Conservation (phyloP, 805 yeast genomes). For the Torulaspora quercuum region DNA sequence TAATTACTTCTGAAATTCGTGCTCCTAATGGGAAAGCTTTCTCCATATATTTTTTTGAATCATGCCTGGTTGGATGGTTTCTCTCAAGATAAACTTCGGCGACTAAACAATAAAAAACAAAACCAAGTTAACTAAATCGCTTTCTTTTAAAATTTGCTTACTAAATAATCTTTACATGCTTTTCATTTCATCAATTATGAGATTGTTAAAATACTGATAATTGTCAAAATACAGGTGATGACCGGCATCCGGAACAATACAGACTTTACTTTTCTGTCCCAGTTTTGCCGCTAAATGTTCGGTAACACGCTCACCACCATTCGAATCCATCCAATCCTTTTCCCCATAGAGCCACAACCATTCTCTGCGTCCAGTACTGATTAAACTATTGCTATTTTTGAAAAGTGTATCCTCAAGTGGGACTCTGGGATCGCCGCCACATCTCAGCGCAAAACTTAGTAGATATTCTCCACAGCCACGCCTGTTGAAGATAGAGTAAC, state of each 20-base stretch:
- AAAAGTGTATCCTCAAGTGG: conserved; percentile 50
- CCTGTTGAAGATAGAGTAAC: conserved; percentile 80
- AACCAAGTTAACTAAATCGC: neutral
- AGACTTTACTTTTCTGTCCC: conserved; percentile 35
- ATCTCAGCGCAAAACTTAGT: conserved; percentile 75
- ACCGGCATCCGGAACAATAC: conserved; percentile 55
- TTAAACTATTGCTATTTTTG: conserved; percentile 11
- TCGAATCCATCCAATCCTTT: conserved; percentile 61
- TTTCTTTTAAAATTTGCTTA: neutral
- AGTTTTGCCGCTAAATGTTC: conserved; percentile 24
- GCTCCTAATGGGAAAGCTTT: no score
- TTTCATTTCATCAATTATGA: conserved; percentile 52
- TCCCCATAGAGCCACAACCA: conserved; percentile 85
- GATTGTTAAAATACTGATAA: conserved; percentile 47
- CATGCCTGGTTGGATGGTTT: no score
- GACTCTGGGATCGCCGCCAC: conserved; percentile 85
- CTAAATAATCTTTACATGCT: conserved; percentile 11
- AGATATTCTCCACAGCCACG: conserved; percentile 93
- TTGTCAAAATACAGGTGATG: conserved; percentile 81
- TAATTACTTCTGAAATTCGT: no score
- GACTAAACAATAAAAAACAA: conserved; percentile 1
- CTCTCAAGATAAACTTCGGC: neutral
- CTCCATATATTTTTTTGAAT: no score
- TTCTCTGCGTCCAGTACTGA: conserved; percentile 52
- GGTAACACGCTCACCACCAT: conserved; percentile 39